Evolutionary conservation across 495 filamentous ascomycete species (phyloP).

Genomic region (Penicillium ochrochloron): DNA sequence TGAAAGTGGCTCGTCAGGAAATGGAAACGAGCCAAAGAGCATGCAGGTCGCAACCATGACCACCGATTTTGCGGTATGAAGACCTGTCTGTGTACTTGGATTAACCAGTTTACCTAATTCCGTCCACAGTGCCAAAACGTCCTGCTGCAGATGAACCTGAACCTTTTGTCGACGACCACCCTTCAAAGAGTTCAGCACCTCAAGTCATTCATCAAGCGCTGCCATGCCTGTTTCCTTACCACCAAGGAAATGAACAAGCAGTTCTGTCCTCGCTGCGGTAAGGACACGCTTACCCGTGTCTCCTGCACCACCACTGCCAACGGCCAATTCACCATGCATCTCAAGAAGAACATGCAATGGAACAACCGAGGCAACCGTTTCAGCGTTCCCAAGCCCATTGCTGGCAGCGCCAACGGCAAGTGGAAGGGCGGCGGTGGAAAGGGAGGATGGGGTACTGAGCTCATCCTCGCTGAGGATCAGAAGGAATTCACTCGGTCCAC

Average conservation of each 20-base stretch:
- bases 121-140: constrained; percentile 75
- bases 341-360: constrained; percentile 96
- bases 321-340: constrained; percentile 83
- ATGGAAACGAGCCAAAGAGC: constrained; percentile 58
- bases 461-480: constrained; percentile 93
- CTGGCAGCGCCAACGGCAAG: constrained; percentile 79
- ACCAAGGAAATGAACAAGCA: constrained; percentile 86
- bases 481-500: constrained; percentile 81
- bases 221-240: constrained; percentile 90
- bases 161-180: constrained; percentile 75
- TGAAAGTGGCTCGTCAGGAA: constrained; percentile 50
- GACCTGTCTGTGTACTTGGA: neutral
- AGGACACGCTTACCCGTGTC: constrained; percentile 82
- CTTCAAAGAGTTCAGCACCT: constrained; percentile 77
- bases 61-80: constrained; percentile 84
- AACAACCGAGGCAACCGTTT: constrained; percentile 89
- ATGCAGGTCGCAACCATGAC: constrained; percentile 88
- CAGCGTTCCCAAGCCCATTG: constrained; percentile 88
- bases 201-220: constrained; percentile 86
- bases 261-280: constrained; percentile 92
- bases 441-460: constrained; percentile 77
- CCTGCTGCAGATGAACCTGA: constrained; percentile 89
- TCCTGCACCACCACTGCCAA: constrained; percentile 79
- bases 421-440: constrained; percentile 76
- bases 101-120: constrained; percentile 14